Evolutionary conservation across 805 yeast genomes (phyloP), one percentile per base, ranked within the genome.

Genomic region (Suhomyces sp.): DNA sequence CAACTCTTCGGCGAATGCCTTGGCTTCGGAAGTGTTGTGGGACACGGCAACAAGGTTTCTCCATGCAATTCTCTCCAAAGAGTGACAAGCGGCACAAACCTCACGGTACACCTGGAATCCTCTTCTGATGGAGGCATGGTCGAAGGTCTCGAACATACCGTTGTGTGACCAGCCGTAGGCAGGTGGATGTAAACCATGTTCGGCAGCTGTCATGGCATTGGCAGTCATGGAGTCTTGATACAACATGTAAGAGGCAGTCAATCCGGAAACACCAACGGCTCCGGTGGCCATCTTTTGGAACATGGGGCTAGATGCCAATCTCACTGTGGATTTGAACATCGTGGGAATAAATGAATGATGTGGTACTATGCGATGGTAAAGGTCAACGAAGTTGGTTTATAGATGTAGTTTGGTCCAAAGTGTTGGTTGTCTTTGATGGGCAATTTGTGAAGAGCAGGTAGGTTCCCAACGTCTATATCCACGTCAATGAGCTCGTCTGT

Each of bases 21-120:
- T 85, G 53, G 82, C 96, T 70, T 93, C 98, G 46, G 79, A 56
- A 54, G 87, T 76, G 40, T 95, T 80, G 75, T 91, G 98, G 33
- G 96, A 84, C 27, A 93, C 98, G 66, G 95, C 98, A 49, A 93
- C 96, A 56, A 93, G 70, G 56, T 90, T 84, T 79, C 98, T 88
- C 98, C 98, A 93, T 28, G 98, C 96, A 50, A 93, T 83, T 75
- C 96, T 81, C 64, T 90, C 91, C 56, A 93, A 72, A 22, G 98
- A 91, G 72, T 93, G 98, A 70, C 98, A 93, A 38, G 98, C 93
- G 43, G 98, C 95, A 77, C 98, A 93, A 36, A 93, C 98, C 72
- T 93, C 98, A 68, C 88, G 83, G 77, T 93, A 93, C 43, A 93
- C 98, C 65, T 88, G 97, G 82, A 83, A 93, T 53, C 98, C 98